Base-by-base conservation (phyloP, 306 rosid species). In the Cicer bijugum region DNA sequence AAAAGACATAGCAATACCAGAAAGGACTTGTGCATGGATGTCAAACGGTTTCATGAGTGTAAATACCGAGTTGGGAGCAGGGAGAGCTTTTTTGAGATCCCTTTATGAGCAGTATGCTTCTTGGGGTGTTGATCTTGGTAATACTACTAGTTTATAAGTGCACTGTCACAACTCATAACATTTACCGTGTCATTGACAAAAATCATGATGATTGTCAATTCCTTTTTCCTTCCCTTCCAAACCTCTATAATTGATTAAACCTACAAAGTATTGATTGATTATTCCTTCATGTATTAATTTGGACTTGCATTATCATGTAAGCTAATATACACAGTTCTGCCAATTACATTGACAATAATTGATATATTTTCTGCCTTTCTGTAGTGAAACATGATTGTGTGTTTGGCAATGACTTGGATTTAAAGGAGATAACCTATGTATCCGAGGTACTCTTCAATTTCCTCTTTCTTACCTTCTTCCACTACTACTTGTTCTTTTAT, bases 91-190 rank as follows among this genome's bases (percentile, higher is more conserved):
- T 78, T 80, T 94, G 84, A 87, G 83, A 72, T 94, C 99, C 53
- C 95, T 94, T 19, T 82, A 91, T 84, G 68, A 42, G 64, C 99
- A 94, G 84, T 91, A 90, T 86, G 93, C 95, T 43, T 84, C 77
- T 6, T 94, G 99, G 99, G 99, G 96, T 67, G 96, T 94, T 87
- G 96, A 91, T 86, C 75, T 91, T 53, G 96, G 99, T 94, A 90
- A 83, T 16, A 80, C 69, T 35, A 47, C 75, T 53, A 56, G 40
- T 75, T 57, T 69, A 72, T 67, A 53, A 62, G 15, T 53, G 65
- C 69, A 53, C 16, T 70, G 39, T 50, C 47, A 47, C 45, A 38
- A 63, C 15, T 50, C 47, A 47, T 40, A 38, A 58, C 15, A 45
- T 76, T 42, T 52, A 74, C 67, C 61, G 53, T 58, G 47, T 43